Evolutionary conservation across 1,284 basidiomycete genomes (phyloP).

Genomic region (Pterulicium gracile): DNA sequence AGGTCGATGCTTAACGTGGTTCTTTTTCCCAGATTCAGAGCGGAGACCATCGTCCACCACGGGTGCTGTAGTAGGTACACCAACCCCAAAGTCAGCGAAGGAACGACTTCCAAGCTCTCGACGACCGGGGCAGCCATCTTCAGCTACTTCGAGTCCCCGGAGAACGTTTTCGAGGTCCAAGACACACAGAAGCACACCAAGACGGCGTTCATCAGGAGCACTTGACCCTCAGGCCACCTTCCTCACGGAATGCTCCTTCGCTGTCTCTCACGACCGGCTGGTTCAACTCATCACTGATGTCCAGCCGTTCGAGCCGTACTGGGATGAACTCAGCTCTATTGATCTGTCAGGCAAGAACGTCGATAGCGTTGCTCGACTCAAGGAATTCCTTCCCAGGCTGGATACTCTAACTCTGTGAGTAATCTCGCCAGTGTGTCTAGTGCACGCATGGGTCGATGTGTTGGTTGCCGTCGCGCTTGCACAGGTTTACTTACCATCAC

Average conservation of each 20-base stretch:
- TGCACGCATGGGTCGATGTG: too few relatives aligned
- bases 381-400: conserved; percentile 86
- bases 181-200: background rate
- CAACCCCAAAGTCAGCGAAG: background rate
- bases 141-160: background rate
- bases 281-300: conserved; percentile 92
- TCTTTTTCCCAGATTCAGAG: conserved; percentile 1
- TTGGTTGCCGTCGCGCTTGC: too few relatives aligned
- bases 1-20: conserved; percentile 3
- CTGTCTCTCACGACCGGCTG: conserved; percentile 81
- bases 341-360: conserved; percentile 73
- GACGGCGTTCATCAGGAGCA: background rate
- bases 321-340: conserved; percentile 74
- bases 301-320: conserved; percentile 90
- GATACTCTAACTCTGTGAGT: conserved; percentile 76
- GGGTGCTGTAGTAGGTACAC: background rate
- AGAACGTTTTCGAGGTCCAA: background rate
- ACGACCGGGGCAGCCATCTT: background rate
- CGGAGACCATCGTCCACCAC: background rate
- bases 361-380: conserved; percentile 85
- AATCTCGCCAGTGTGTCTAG: background rate
- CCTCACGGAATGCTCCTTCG: conserved; percentile 92
- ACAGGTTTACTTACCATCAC: too few relatives aligned
- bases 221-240: conserved; percentile 58
- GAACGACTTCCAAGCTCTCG: background rate